These are phyloP conservation scores for Fraxinus albicans DNA, from an alignment of 305 asterid species.

Conservation along the genomic window DNA sequence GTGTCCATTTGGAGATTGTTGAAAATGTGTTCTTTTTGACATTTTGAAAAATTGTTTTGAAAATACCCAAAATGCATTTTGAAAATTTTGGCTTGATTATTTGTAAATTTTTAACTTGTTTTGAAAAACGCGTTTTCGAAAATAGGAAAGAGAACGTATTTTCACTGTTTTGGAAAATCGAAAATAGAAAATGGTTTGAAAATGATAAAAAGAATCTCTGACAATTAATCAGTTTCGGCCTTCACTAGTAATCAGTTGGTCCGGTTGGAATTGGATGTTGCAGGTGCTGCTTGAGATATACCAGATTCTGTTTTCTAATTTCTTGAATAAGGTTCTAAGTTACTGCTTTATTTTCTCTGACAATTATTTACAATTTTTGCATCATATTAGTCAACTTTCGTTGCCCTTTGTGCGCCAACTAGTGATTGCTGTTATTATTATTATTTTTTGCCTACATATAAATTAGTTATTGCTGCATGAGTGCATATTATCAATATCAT, in stretches of 20 bases:
- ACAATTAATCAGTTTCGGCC: not conserved
- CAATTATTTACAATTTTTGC: not conserved
- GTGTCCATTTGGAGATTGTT: no score
- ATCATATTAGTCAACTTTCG: not conserved
- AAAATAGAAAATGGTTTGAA: no score
- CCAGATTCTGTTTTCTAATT: not conserved
- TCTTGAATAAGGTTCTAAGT: not conserved
- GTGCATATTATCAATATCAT: not conserved
- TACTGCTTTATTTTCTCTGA: not conserved
- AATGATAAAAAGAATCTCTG: not conserved
- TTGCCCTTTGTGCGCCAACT: not conserved
- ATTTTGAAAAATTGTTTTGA: no score
- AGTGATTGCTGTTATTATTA: not conserved
- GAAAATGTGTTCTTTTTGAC: no score
- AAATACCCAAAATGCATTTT: no score
- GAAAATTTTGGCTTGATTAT: no score
- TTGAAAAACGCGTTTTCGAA: no score
- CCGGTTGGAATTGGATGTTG: not conserved
- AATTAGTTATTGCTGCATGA: not conserved
- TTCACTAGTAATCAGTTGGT: not conserved
- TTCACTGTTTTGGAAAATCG: no score
- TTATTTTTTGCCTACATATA: not conserved
- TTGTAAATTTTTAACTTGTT: no score
- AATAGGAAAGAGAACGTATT: no score
- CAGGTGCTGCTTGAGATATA: not conserved